A percentile compares a stretch with the other conserved stretches of the same genome.
Conservation (phyloP, 768 basidiomycete species). For the Amanita jacksonii region DNA sequence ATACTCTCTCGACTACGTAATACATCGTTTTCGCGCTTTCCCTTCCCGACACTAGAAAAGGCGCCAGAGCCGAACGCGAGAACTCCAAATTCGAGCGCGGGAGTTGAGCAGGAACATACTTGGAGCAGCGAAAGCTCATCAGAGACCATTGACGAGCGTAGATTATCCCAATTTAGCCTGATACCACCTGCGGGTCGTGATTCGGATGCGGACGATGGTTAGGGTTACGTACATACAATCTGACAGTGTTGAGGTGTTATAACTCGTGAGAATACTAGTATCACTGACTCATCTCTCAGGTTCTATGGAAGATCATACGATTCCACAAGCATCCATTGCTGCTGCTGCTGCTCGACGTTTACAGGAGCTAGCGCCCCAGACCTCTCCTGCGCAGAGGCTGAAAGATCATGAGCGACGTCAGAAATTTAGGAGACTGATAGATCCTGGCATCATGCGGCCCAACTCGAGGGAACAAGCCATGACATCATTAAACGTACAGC, state of each 20-base stretch:
- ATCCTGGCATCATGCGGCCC: conserved; percentile 68
- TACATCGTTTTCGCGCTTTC: conserved; percentile 35
- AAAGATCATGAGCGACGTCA: conserved; percentile 61
- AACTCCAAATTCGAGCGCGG: conserved; percentile 19
- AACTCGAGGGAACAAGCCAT: conserved; percentile 54
- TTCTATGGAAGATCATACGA: not conserved
- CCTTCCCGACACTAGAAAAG: conserved; percentile 23
- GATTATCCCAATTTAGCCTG: not conserved
- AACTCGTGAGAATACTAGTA: not conserved
- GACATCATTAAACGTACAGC: conserved; percentile 53
- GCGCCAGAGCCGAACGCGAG: conserved; percentile 9
- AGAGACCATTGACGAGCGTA: conserved; percentile 17
- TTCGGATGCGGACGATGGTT: not conserved
- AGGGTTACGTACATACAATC: too few species aligned
- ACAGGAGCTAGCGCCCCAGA: conserved; percentile 21
- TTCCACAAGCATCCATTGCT: conserved; percentile 26
- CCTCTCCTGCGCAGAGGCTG: conserved; percentile 28
- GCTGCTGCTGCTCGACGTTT: conserved; percentile 37
- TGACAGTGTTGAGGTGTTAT: too few species aligned
- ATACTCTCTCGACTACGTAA: conserved; percentile 35
- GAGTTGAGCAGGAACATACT: conserved; percentile 23
- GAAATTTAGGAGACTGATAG: conserved; percentile 64
- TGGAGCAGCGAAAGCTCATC: conserved; percentile 61
- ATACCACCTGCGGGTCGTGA: not conserved
- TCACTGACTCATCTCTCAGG: not conserved